Evolutionary conservation across 495 filamentous ascomycete genomes (phyloP), one percentile per base, ranked within the genome.

Genomic region (Glutinoglossum americanum): DNA sequence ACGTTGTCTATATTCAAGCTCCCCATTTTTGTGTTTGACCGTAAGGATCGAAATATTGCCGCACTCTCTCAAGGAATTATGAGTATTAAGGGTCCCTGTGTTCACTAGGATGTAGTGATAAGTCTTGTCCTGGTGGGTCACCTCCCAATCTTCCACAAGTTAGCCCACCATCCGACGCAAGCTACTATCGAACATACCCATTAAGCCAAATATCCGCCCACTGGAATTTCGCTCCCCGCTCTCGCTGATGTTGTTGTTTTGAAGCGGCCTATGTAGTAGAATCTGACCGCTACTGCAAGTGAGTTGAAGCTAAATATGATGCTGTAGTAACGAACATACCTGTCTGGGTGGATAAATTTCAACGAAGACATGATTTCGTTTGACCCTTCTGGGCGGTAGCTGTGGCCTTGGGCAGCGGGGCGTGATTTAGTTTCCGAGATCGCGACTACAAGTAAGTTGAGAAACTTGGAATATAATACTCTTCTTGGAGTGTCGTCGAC

Each of bases 381-480:
- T 51, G 56, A 47, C 55, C 13, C 35, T 9, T 39, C 41, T 23
- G 35, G 23, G 9, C 27, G 33, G 17, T 45, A 27, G 37, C 19
- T 53, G 23, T 26, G 3, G 7, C 54, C 41, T 39, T 26, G 28
- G 41, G 13, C 28, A 27, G 28, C 1, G 3, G 54, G n/a, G 23
- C 25, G 54, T 23, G 25, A 39, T 56, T 23, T 58, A 11, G 55
- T 19, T 28, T 33, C 44, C 10, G 56, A 58, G 47, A 77, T 71
- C 1, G 74, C 77, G 0, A 72, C 73, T 37, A 83, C 68, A 1
- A 83, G 69, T 58, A 73, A 71, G 4, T 72, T 66, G 5, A 80
- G 68, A 30, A 61, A 61, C 11, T 70, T 66, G 3, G 74, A 78
- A 63, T 79, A 81, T 13, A 81, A 57, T 0, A 83, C 60, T 41